A percentile compares a stretch with the other conserved stretches of the same genome.
Conservation (phyloP, 1,284 basidiomycete genomes). For the Cryptococcus floricola region DNA sequence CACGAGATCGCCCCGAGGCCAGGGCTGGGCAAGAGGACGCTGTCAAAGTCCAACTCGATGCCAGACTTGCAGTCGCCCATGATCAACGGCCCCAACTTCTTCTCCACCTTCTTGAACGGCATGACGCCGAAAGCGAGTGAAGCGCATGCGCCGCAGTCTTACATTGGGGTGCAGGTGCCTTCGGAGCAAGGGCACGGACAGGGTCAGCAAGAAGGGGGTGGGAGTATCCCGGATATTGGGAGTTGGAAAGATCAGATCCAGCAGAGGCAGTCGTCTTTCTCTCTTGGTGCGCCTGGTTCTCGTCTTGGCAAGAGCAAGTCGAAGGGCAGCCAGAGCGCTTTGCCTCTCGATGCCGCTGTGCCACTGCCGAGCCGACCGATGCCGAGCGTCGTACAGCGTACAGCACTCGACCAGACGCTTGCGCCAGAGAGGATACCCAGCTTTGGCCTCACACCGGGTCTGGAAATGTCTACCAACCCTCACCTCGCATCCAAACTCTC, state of each 20-base stretch:
- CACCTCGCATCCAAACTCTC: not conserved
- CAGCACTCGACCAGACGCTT: slow-evolving; percentile 43
- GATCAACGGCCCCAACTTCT: slow-evolving; percentile 13
- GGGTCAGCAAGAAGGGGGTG: not conserved
- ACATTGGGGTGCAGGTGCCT: slow-evolving; percentile 1
- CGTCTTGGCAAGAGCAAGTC: slow-evolving; percentile 13
- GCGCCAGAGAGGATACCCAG: slow-evolving; percentile 45
- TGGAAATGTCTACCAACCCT: not conserved
- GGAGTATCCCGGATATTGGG: slow-evolving; percentile 10
- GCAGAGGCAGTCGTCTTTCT: slow-evolving; percentile 33
- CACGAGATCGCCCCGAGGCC: slow-evolving; percentile 23
- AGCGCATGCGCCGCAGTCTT: slow-evolving; percentile 12
- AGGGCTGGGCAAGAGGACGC: slow-evolving; percentile 18
- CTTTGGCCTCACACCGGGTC: slow-evolving; percentile 25
- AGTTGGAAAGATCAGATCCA: slow-evolving; percentile 41
- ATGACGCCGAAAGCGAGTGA: slow-evolving; percentile 22
- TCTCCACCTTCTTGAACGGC: slow-evolving; percentile 19
- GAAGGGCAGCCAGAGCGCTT: not conserved
- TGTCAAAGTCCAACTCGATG: slow-evolving; percentile 43
- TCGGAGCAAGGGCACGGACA: slow-evolving; percentile 4
- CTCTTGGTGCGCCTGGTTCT: slow-evolving; percentile 23
- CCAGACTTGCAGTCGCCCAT: slow-evolving; percentile 60
- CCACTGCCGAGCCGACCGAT: slow-evolving; percentile 15
- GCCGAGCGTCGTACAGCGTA: slow-evolving; percentile 26
- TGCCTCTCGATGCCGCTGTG: not conserved